Conservation (phyloP, 139 green algal species). For the Marvania coccoides region DNA sequence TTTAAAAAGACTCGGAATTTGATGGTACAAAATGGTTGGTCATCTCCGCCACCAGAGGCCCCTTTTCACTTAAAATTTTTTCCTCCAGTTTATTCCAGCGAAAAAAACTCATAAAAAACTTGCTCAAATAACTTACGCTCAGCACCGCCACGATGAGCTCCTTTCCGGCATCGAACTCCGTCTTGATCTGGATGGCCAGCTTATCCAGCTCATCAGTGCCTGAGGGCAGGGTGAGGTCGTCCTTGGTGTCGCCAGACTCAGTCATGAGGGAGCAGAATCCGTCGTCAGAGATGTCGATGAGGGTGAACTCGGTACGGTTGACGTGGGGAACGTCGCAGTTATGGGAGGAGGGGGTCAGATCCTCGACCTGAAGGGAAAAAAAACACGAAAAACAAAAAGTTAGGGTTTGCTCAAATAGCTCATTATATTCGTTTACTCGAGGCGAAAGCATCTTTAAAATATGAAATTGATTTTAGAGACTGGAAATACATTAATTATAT, state of each 20-base stretch:
- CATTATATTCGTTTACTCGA: too few species aligned
- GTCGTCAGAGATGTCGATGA: constrained; percentile 95
- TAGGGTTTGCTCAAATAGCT: too few species aligned
- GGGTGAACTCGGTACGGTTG: constrained; percentile 82
- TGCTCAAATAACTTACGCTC: constrained; percentile 44
- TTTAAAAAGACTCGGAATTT: constrained; percentile 31
- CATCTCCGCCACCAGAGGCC: constrained; percentile 9
- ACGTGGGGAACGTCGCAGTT: constrained; percentile 88
- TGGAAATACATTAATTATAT: too few species aligned
- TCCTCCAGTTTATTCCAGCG: neutral
- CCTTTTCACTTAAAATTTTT: neutral
- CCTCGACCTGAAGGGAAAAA: too few species aligned
- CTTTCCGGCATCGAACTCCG: constrained; percentile 77
- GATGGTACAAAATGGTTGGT: constrained; percentile 38
- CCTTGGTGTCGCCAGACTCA: constrained; percentile 84
- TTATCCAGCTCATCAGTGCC: constrained; percentile 85
- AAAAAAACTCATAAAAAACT: neutral
- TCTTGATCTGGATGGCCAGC: constrained; percentile 75
- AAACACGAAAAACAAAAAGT: too few species aligned
- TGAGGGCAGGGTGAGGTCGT: constrained; percentile 91
- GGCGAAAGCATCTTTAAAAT: too few species aligned
- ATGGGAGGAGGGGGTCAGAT: constrained; percentile 94
- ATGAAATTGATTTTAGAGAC: too few species aligned
- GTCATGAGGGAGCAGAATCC: constrained; percentile 92
- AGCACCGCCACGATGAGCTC: constrained; percentile 91